phyloP scores from a whole-genome alignment of 2,329 filamentous ascomycete species.

The Paecilomyces sp. region DNA sequence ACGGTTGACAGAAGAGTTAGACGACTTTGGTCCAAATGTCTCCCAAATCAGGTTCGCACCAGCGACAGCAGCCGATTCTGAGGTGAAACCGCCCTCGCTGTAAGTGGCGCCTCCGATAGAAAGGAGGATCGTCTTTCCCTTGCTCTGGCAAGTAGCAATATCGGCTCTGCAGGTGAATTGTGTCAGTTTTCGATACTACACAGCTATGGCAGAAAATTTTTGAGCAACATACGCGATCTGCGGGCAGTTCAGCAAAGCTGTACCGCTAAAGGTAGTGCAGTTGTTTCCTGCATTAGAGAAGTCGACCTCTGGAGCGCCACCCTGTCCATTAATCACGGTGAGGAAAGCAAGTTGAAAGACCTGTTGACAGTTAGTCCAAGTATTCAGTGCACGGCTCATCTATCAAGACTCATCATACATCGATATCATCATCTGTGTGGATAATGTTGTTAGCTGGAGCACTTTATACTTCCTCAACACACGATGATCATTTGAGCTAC shows the following conservation, averaged over 20 bases:
- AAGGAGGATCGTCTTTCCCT: conserved; percentile 64
- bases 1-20: conserved; percentile 43
- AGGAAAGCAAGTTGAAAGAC: conserved; percentile 61
- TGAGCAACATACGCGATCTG: conserved; percentile 52
- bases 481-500: conserved; percentile 16
- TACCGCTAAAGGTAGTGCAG: conserved; percentile 55
- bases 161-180: conserved; percentile 26
- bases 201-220: background rate
- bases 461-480: background rate
- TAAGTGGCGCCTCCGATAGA: conserved; percentile 67
- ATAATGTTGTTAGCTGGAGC: conserved; percentile 6
- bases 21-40: conserved; percentile 56
- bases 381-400: background rate
- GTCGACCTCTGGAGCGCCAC: conserved; percentile 49
- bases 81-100: conserved; percentile 59
- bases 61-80: conserved; percentile 43
- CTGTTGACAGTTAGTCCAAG: conserved; percentile 23
- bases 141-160: conserved; percentile 53
- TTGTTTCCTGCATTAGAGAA: conserved; percentile 58
- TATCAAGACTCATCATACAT: conserved; percentile 10
- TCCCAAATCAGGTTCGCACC: conserved; percentile 61
- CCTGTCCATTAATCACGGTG: conserved; percentile 47
- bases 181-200: background rate
- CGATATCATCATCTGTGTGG: conserved; percentile 18
- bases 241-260: conserved; percentile 53